Evolutionary conservation across 1,284 basidiomycete species (phyloP), one percentile per base, ranked within the genome.

Genomic region (Puccinia novopanici): DNA sequence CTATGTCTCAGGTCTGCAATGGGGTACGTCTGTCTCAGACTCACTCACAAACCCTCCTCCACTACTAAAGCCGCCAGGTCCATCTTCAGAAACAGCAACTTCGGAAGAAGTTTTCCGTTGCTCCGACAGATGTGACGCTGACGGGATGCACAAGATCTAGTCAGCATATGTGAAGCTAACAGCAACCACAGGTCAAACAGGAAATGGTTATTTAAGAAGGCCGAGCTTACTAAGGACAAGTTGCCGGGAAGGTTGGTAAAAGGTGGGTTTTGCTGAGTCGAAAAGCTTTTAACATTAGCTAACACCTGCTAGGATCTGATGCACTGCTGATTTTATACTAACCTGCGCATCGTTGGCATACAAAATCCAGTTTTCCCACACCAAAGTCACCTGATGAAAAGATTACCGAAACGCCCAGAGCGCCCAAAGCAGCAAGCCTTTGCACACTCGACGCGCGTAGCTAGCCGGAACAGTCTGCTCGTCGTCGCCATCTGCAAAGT

Each of bases 361-460:
- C 76, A 79, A 50, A 59, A 70, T 8, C 76, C 76, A 42, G 63
- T 50, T 57, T 42, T 61, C 78, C 78, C 3, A 80, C 78, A 48
- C 78, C 78, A 73, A 52, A 34, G 48, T 87, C 85, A 70, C 87
- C 87, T n/a, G 86, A 86, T 3, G 86, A 84, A 80, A 87, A 87
- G 15, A 87, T 83, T 55, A 87, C 85, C 10, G 87, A 87, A 3
- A 85, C 85, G 34, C 87, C 87, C 37, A 85, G 85, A 40, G 86
- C 84, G n/a, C 86, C 86, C 45, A 87, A 84, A 61, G 86, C 84
- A 81, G 84, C 84, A 82, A 86, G 10, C 84, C 84, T 75, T 86
- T 85, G 81, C 86, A 87, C 1, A 88, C 80, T 27, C 82, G 55
- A 10, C n/a, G 65, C 8, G 82, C 82, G 37, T 83, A 83, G n/a